Base-by-base conservation (phyloP, 2,329 filamentous ascomycete species). In the Pyrenophora teres region DNA sequence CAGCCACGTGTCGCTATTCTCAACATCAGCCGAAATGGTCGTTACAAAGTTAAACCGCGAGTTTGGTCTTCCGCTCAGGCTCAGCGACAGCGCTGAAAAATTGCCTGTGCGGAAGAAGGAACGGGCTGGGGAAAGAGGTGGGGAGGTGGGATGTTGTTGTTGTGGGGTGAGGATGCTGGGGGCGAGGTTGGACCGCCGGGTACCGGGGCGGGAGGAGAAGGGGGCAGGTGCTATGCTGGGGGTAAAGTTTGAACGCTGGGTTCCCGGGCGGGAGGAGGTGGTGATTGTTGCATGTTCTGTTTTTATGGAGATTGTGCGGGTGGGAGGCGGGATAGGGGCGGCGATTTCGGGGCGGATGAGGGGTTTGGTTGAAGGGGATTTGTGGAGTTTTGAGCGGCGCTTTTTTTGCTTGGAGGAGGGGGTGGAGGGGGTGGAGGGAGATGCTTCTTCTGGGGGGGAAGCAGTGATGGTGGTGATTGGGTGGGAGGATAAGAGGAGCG, bases 1-100 rank as follows among this genome's bases (percentile, higher is more conserved):
- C 27, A 85, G 80, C 83, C 83, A 85, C 44, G 76, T 77, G 57
- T 80, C 73, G 50, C 81, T 84, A 57, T 54, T 54, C 9, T 47
- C 37, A 13, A 61, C 57, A 65, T 69, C 58, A 68, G 59, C 57
- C 32, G 62, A 56, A 31, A 72, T 67, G 18, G 58, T 60, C 5
- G 70, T 72, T 60, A 67, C 69, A 56, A 69, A 72, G 15, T 64
- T 64, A 57, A 72, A 72, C 23, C 58, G 54, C 16, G 54, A 57
- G 6, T 50, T 46, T 1, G 68, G 66, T 27, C 69, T 65, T 7
- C 63, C 65, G 2, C 58, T 62, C 13, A 71, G 56, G 7, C 52
- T 53, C 16, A 64, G 67, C 40, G 60, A 57, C 16, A 64, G 62
- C 21, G 60, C 57, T 27, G 67, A 69, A 15, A 46, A 4, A 42